Conservation (phyloP, 495 filamentous ascomycete genomes). For the Hypoxylon intermedium region DNA sequence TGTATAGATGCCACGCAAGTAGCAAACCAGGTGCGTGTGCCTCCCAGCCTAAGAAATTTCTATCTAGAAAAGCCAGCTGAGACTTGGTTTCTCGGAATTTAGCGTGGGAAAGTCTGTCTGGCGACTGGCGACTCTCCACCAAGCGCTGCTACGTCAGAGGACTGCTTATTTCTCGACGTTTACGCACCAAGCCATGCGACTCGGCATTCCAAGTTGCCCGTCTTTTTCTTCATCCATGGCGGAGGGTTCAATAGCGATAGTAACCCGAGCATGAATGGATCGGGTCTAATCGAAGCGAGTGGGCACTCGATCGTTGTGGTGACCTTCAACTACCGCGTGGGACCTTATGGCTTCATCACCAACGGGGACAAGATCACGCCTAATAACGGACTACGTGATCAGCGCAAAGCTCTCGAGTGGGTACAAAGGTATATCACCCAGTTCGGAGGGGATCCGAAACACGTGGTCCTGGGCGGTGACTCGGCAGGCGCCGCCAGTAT, state of each 20-base stretch:
- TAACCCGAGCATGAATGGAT: constrained; percentile 65
- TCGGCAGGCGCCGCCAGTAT: constrained; percentile 65
- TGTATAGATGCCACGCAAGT: no score
- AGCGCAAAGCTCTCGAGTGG: constrained; percentile 75
- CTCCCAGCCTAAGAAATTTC: neutral
- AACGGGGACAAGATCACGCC: constrained; percentile 39
- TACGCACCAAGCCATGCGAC: constrained; percentile 65
- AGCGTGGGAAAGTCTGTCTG: constrained; percentile 40
- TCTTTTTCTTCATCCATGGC: constrained; percentile 74
- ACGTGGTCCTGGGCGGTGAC: constrained; percentile 71
- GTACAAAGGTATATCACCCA: constrained; percentile 68
- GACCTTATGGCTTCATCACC: constrained; percentile 42
- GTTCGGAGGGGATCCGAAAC: constrained; percentile 71
- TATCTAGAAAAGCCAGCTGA: neutral
- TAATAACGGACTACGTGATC: constrained; percentile 72
- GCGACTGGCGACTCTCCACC: constrained; percentile 20
- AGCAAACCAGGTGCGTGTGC: neutral
- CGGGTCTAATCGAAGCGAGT: constrained; percentile 61
- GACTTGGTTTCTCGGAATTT: constrained; percentile 1
- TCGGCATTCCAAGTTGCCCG: constrained; percentile 57
- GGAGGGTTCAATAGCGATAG: constrained; percentile 67
- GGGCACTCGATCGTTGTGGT: constrained; percentile 68
- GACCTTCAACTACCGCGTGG: constrained; percentile 68
- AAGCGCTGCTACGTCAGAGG: constrained; percentile 46
- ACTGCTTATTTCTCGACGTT: constrained; percentile 74